Base-by-base conservation (phyloP, 2,329 filamentous ascomycete species). In the Fusarium clavum region DNA sequence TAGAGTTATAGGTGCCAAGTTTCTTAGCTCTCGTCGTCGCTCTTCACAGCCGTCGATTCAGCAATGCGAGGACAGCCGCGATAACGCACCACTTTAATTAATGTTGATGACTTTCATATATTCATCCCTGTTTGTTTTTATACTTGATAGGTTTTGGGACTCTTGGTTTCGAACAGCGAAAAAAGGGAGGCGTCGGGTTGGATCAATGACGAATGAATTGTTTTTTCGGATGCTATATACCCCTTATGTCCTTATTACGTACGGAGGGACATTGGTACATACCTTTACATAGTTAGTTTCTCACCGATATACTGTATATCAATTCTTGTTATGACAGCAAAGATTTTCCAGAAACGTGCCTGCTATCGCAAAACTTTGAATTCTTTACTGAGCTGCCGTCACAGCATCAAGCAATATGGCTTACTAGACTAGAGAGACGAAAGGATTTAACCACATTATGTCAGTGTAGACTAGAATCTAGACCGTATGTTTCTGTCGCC, bases 21-120 rank as follows among this genome's bases (percentile, higher is more conserved):
- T 76, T 5, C 54, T 70, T 41, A 68, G 71, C 20, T 60, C 74
- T n/a, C 73, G 76, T 24, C 71, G 77, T 25, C 76, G 75, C 29
- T 77, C 76, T 22, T 79, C 77, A 10, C 77, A 77, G 25, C 75
- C 74, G 18, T 73, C 75, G n/a, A 67, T 77, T 34, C 77, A 78
- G 34, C 71, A 79, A 49, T 73, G 61, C 46, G 77, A 79, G 57
- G 75, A 74, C 41, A 74, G 62, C 34, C 47, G 65, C 32, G 57
- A 61, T 9, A 63, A 59, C 18, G 53, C 63, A 52, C 56, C 57
- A 25, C 46, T 55, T 44, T 57, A 68, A 51, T 54, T 76, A 67
- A 73, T 67, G 66, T 58, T 63, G 57, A 67, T 66, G 43, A 43
- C 46, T 61, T 61, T 64, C 47, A 59, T 27, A 43, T 41, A 24